These are phyloP conservation scores for Sclerotinia trifoliorum DNA, from an alignment of 2,329 filamentous ascomycete genomes.

Conservation along the genomic window DNA sequence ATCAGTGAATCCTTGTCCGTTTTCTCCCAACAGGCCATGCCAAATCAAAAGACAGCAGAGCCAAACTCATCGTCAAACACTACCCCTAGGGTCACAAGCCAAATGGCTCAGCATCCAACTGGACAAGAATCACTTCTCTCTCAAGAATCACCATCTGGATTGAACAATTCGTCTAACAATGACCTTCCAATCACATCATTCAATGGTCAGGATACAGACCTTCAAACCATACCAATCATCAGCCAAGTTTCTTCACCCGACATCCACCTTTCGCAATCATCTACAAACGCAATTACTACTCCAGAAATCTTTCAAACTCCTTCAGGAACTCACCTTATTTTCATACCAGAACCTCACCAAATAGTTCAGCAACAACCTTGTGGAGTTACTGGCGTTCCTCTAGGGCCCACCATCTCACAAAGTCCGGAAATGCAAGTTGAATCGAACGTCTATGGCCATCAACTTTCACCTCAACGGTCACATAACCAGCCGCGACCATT, in stretches of 20 bases:
- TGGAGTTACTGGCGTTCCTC: constrained; percentile 4
- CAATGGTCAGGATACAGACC: background rate
- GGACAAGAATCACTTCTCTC: background rate
- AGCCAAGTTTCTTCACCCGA: background rate
- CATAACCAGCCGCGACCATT: background rate
- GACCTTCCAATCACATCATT: background rate
- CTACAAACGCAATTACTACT: background rate
- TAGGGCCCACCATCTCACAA: background rate
- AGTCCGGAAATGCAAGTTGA: background rate
- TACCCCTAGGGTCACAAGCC: background rate
- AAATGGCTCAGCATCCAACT: background rate
- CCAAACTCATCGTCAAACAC: background rate
- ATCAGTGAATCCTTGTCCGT: background rate
- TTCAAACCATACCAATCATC: background rate
- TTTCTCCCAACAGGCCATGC: constrained; percentile 9
- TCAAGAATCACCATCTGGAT: background rate
- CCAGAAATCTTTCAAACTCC: background rate
- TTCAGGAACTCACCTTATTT: background rate
- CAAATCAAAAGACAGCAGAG: background rate
- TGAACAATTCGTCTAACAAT: background rate
- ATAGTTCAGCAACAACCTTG: constrained; percentile 5
- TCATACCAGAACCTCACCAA: background rate
- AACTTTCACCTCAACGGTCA: background rate
- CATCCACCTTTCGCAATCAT: background rate
- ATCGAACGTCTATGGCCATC: background rate